Evolutionary conservation across 2,329 filamentous ascomycete genomes (phyloP).

Genomic region (Meredithiella fracta): DNA sequence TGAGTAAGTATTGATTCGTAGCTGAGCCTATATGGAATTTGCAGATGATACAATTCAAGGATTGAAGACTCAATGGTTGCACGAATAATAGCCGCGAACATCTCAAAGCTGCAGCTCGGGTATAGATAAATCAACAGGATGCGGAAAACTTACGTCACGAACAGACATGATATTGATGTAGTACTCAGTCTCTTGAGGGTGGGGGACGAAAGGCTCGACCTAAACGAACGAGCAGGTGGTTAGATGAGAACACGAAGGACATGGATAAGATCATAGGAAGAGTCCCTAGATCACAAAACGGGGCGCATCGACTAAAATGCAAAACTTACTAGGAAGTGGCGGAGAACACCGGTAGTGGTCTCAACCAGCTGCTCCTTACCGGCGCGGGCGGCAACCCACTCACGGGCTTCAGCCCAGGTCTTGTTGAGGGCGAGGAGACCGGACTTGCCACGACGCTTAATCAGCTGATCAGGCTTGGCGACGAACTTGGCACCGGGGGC

Average conservation of each 20-base stretch:
- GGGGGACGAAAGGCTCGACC: slow-evolving; percentile 91
- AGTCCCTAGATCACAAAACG: neutral
- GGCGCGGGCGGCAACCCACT: slow-evolving; percentile 84
- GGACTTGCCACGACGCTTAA: slow-evolving; percentile 99
- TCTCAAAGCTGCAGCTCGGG: too few relatives aligned
- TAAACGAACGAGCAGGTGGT: slow-evolving; percentile 1
- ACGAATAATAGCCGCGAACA: too few relatives aligned
- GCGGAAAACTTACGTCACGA: slow-evolving; percentile 66
- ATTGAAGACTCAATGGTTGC: too few relatives aligned
- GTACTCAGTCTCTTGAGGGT: slow-evolving; percentile 90
- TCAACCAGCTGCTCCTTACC: slow-evolving; percentile 89
- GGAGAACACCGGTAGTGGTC: slow-evolving; percentile 71
- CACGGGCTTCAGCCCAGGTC: slow-evolving; percentile 83
- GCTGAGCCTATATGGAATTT: too few relatives aligned
- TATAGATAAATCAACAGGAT: neutral
- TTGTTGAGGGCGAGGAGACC: slow-evolving; percentile 94
- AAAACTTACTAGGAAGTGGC: slow-evolving; percentile 60
- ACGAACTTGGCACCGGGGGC: slow-evolving; percentile 76
- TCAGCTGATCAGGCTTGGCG: slow-evolving; percentile 97
- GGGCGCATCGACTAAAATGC: neutral
- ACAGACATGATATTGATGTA: slow-evolving; percentile 99
- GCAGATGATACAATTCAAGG: too few relatives aligned
- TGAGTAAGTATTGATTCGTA: too few relatives aligned
- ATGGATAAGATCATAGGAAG: too few relatives aligned
- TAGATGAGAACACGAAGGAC: too few relatives aligned